Evolutionary conservation across 345 rosid genomes (phyloP).

Genomic region (Arabidopsis arenosa): DNA sequence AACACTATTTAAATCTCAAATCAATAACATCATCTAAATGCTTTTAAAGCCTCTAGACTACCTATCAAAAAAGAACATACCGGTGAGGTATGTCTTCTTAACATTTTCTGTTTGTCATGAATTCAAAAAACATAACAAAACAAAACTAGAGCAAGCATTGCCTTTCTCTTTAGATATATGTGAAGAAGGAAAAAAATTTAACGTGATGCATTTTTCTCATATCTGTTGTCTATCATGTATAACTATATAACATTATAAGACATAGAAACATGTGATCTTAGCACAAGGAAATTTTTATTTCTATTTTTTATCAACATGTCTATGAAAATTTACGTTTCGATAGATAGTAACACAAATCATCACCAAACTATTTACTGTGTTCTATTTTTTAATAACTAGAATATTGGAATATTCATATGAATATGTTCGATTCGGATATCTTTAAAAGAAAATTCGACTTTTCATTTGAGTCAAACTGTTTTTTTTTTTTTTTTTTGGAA

Average conservation of each 20-base stretch:
- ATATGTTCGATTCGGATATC: not conserved
- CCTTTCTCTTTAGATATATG: not conserved
- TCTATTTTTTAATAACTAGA: not conserved
- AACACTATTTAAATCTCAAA: no score
- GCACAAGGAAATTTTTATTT: not conserved
- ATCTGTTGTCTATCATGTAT: not conserved
- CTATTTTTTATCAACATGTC: no score
- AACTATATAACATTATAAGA: not conserved
- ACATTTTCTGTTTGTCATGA: slow-evolving; percentile 6
- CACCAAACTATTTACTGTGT: not conserved
- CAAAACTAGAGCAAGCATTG: slow-evolving; percentile 2
- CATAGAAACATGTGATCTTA: not conserved
- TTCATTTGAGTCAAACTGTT: slow-evolving; percentile 22
- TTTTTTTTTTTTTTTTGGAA: slow-evolving; percentile 14
- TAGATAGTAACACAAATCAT: not conserved
- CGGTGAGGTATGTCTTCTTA: not conserved
- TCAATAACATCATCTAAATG: not conserved
- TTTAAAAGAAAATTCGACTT: not conserved
- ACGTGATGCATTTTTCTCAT: not conserved
- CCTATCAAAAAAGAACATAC: slow-evolving; percentile 1
- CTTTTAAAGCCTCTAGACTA: slow-evolving; percentile 4
- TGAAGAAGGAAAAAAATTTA: not conserved
- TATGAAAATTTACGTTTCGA: no score
- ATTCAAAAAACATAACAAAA: slow-evolving; percentile 12
- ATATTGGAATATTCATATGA: slow-evolving; percentile 12